These are phyloP conservation scores for Ganoderma sinense DNA, from an alignment of 1,284 basidiomycete genomes.

Conservation along the genomic window DNA sequence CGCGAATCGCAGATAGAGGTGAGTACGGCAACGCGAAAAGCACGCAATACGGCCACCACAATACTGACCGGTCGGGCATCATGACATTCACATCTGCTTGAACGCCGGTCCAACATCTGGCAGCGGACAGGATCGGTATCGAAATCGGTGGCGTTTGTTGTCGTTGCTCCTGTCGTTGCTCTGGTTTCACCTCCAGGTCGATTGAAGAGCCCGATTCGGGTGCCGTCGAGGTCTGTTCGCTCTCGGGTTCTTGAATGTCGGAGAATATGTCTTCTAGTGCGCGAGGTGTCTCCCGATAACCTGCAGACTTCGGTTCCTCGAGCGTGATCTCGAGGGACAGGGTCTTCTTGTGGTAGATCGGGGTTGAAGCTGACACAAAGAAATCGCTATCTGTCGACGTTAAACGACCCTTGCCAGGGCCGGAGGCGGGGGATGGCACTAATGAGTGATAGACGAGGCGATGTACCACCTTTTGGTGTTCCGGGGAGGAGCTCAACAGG, in stretches of 20 bases:
- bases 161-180: slow-evolving; percentile 8
- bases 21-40: slow-evolving; percentile 3
- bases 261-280: not conserved
- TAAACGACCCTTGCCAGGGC: not conserved
- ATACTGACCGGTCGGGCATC: slow-evolving; percentile 58
- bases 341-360: slow-evolving; percentile 16
- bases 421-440: slow-evolving; percentile 4
- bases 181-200: slow-evolving; percentile 8
- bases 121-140: slow-evolving; percentile 17
- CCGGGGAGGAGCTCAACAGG: slow-evolving; percentile 46
- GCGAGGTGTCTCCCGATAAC: not conserved
- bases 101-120: slow-evolving; percentile 43
- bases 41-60: not conserved
- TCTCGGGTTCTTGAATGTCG: not conserved
- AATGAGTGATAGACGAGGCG: slow-evolving; percentile 62
- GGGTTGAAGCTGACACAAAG: not conserved
- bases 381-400: not conserved
- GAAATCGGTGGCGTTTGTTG: slow-evolving; percentile 8
- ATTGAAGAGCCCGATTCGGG: slow-evolving; percentile 4
- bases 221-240: not conserved
- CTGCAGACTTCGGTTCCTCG: slow-evolving; percentile 20
- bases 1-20: slow-evolving; percentile 2
- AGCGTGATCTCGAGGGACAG: slow-evolving; percentile 40
- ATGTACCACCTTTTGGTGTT: slow-evolving; percentile 52
- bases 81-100: slow-evolving; percentile 54